These are phyloP conservation scores for Zygosaccharomyces bisporus DNA, from an alignment of 805 yeast species.

Conservation along the genomic window DNA sequence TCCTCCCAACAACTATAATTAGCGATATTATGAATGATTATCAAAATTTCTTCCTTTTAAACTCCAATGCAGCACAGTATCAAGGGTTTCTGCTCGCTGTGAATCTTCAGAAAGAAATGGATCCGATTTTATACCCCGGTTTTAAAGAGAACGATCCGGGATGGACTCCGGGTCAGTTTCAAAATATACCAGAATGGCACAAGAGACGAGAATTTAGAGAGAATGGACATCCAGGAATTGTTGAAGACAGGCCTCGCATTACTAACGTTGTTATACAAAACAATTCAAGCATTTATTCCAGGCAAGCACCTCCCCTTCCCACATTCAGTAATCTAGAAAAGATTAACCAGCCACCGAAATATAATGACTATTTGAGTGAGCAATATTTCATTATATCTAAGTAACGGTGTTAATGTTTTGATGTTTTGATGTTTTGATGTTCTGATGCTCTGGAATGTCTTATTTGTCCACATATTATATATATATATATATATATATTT, in stretches of 20 bases:
- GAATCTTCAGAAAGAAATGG: slow-evolving; percentile 11
- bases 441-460: too few relatives aligned
- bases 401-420: neutral
- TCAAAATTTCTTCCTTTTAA: slow-evolving; percentile 36
- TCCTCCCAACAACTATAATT: slow-evolving; percentile 46
- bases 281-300: slow-evolving; percentile 20
- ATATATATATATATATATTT: too few relatives aligned
- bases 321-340: slow-evolving; percentile 62
- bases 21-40: slow-evolving; percentile 43
- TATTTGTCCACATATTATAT: too few relatives aligned
- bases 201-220: slow-evolving; percentile 28
- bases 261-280: slow-evolving; percentile 37
- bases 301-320: slow-evolving; percentile 43
- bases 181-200: slow-evolving; percentile 22
- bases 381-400: slow-evolving; percentile 7
- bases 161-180: slow-evolving; percentile 21
- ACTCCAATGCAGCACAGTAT: slow-evolving; percentile 28
- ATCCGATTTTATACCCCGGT: slow-evolving; percentile 30
- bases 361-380: slow-evolving; percentile 8
- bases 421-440: too few relatives aligned
- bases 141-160: slow-evolving; percentile 33
- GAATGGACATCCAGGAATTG: slow-evolving; percentile 38
- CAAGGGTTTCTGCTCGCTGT: slow-evolving; percentile 13
- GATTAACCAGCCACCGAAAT: slow-evolving; percentile 45
- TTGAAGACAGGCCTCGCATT: slow-evolving; percentile 43